Percentiles rank a stretch among this genome's conserved stretches.
Conservation (phyloP, 2,329 filamentous ascomycete genomes). For the Beauveria scarabaeidicola region DNA sequence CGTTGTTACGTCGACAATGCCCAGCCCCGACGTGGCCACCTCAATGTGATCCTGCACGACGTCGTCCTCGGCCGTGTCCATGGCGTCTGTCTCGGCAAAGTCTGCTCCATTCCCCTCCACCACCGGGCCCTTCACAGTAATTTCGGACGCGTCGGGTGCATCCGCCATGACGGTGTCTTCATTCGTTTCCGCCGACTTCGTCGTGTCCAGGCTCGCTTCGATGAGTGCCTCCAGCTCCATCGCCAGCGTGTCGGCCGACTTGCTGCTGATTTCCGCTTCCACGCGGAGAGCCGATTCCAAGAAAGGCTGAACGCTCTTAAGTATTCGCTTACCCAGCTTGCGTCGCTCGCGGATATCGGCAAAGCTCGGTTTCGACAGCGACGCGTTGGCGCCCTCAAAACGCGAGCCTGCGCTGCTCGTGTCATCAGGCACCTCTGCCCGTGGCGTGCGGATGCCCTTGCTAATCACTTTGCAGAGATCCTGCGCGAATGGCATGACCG, state of each 20-base stretch:
- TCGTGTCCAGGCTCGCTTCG: conserved; percentile 55
- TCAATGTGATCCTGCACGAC: conserved; percentile 35
- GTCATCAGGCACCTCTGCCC: conserved; percentile 20
- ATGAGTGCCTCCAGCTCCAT: conserved; percentile 67
- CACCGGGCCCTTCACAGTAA: conserved; percentile 33
- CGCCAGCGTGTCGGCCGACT: conserved; percentile 59
- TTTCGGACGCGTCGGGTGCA: conserved; percentile 35
- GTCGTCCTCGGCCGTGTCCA: conserved; percentile 27
- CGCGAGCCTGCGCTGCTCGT: conserved; percentile 14
- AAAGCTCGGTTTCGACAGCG: conserved; percentile 41
- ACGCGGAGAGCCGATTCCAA: conserved; percentile 68
- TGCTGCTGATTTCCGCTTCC: conserved; percentile 71
- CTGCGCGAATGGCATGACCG: conserved; percentile 46
- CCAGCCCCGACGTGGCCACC: conserved; percentile 35
- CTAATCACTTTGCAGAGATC: conserved; percentile 49
- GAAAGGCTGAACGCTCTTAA: conserved; percentile 71
- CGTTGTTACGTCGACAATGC: conserved; percentile 17
- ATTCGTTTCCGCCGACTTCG: conserved; percentile 29
- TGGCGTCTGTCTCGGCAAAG: conserved; percentile 25
- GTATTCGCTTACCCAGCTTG: conserved; percentile 79
- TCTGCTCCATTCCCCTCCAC: conserved; percentile 17
- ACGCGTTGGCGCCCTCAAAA: conserved; percentile 37
- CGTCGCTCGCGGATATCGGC: conserved; percentile 72
- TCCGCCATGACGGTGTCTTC: conserved; percentile 43
- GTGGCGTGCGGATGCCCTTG: conserved; percentile 39